These are phyloP conservation scores for Xylariaceae sp. DNA, from an alignment of 2,329 filamentous ascomycete species.

Conservation along the genomic window DNA sequence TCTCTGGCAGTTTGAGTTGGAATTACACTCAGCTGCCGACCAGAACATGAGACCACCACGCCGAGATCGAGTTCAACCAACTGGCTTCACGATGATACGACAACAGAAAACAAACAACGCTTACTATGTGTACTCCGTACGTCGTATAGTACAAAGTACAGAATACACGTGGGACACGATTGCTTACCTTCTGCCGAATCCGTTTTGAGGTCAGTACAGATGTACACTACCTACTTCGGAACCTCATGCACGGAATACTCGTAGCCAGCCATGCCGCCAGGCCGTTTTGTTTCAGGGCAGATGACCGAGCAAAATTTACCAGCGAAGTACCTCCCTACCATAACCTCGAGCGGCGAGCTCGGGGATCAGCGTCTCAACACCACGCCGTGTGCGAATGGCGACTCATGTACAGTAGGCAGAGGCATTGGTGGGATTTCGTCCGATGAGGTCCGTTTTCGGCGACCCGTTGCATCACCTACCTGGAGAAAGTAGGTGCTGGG, in stretches of 20 bases:
- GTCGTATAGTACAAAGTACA: background rate
- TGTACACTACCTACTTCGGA: background rate
- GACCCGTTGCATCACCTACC: background rate
- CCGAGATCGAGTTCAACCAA: background rate
- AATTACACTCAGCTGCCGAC: background rate
- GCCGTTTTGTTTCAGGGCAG: slow-evolving; percentile 8
- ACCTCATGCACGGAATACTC: background rate
- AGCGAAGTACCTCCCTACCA: background rate
- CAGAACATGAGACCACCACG: background rate
- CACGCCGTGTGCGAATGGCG: slow-evolving; percentile 3
- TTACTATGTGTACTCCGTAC: background rate
- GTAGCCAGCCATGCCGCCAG: background rate
- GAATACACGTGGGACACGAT: background rate
- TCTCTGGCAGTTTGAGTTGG: background rate
- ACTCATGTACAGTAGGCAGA: slow-evolving; percentile 5
- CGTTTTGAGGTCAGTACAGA: background rate
- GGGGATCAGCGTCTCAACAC: slow-evolving; percentile 4
- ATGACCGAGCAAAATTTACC: slow-evolving; percentile 8
- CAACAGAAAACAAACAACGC: background rate
- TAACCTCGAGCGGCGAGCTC: slow-evolving; percentile 5
- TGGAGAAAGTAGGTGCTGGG: background rate
- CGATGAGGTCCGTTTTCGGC: slow-evolving; percentile 16
- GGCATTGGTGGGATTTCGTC: slow-evolving; percentile 1
- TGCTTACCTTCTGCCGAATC: background rate
- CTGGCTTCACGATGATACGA: background rate